Percentiles rank a stretch among this genome's conserved stretches.
Evolutionary conservation across 1,284 basidiomycete genomes (phyloP).

Genomic region (Fomitopsis pinicola): DNA sequence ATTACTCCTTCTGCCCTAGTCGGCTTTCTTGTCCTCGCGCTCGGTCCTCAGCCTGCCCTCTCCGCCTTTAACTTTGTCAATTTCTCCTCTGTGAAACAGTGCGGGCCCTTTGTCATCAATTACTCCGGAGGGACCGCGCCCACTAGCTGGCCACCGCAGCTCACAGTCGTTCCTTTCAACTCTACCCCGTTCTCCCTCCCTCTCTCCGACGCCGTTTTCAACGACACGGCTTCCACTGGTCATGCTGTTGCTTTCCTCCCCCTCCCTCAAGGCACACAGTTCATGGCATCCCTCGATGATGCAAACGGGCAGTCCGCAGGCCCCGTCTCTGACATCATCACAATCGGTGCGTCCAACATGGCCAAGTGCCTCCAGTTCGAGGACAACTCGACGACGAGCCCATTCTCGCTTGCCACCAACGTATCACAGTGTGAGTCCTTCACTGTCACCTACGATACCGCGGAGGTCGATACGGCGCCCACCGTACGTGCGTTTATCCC

Average conservation of each 20-base stretch:
- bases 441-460: slow-evolving; percentile 38
- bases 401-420: slow-evolving; percentile 21
- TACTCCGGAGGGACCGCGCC: slow-evolving; percentile 37
- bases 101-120: slow-evolving; percentile 44
- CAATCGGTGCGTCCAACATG: slow-evolving; percentile 37
- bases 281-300: slow-evolving; percentile 54
- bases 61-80: slow-evolving; percentile 37
- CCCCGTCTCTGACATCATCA: slow-evolving; percentile 45
- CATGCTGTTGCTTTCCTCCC: slow-evolving; percentile 50
- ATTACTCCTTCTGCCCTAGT: slow-evolving; percentile 28
- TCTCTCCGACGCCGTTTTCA: slow-evolving; percentile 35
- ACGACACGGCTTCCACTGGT: slow-evolving; percentile 35
- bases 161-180: slow-evolving; percentile 53
- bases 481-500: slow-evolving; percentile 43
- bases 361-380: slow-evolving; percentile 36
- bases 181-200: slow-evolving; percentile 44
- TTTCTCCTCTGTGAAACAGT: slow-evolving; percentile 50
- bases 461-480: slow-evolving; percentile 32
- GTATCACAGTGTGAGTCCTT: slow-evolving; percentile 51
- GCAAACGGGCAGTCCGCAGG: slow-evolving; percentile 34
- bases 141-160: slow-evolving; percentile 36
- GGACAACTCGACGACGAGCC: neutral
- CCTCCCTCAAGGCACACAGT: slow-evolving; percentile 41
- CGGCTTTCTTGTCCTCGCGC: slow-evolving; percentile 30
- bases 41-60: slow-evolving; percentile 45